Percentiles rank a stretch among this genome's conserved stretches.
These are phyloP conservation scores for Auriscalpium orientale DNA, from an alignment of 768 basidiomycete species.

Conservation along the genomic window DNA sequence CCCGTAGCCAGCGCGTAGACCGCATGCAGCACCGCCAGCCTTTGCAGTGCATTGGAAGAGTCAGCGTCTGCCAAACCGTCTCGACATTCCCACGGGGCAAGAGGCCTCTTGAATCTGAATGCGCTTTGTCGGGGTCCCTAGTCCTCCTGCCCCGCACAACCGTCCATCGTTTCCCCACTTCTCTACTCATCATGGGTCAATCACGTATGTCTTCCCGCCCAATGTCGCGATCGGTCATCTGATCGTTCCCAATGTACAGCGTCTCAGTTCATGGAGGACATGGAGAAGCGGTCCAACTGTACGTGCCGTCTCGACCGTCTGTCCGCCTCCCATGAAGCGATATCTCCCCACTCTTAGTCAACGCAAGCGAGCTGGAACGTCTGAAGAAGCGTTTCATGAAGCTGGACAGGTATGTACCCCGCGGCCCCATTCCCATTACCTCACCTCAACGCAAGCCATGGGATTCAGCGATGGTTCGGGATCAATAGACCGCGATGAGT, in stretches of 20 bases:
- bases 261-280: slow-evolving; percentile 96
- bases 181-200: slow-evolving; percentile 57
- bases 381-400: slow-evolving; percentile 99
- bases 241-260: slow-evolving; percentile 32
- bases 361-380: slow-evolving; percentile 85
- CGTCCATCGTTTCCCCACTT: too few species aligned
- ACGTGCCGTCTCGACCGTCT: slow-evolving; percentile 26
- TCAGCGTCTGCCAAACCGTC: too few species aligned
- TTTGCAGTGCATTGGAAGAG: background rate
- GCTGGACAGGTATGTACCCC: slow-evolving; percentile 68
- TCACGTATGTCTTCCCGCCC: slow-evolving; percentile 48
- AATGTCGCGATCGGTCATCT: background rate
- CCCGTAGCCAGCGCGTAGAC: too few species aligned
- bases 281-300: slow-evolving; percentile 98
- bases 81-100: too few species aligned
- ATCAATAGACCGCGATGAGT: slow-evolving; percentile 97
- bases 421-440: background rate
- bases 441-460: too few species aligned
- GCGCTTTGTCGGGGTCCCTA: too few species aligned
- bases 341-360: slow-evolving; percentile 53
- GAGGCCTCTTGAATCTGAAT: too few species aligned
- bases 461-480: slow-evolving; percentile 84
- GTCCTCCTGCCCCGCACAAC: too few species aligned
- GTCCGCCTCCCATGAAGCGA: background rate
- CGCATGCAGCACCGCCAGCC: too few species aligned